Base-by-base conservation (phyloP, 192 early-diverging fungal genomes). In the Coemansia sp. region DNA sequence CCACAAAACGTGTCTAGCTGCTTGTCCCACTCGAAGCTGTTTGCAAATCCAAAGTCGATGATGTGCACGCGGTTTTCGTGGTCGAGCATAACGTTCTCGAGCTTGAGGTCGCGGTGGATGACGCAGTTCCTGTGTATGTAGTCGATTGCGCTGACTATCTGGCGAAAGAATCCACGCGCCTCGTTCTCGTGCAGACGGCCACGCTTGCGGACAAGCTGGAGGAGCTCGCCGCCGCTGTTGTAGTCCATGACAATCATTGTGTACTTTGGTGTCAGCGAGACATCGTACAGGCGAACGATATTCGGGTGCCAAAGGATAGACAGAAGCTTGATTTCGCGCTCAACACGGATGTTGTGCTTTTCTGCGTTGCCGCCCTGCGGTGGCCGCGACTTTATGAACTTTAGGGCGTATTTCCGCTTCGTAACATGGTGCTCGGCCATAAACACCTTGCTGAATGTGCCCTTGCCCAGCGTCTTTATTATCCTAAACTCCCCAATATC, bases 171-270 rank as follows among this genome's bases (percentile, higher is more conserved):
- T 22, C 62, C 61, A n/a, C 95, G 82, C 15, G 95, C 95, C 67
- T 95, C 93, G 47, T 76, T 85, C 65, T 97, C 95, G 48, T 82
- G 82, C 47, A 95, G 72, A n/a, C 85, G 79, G 31, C 92, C 92
- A 37, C 87, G 73, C 42, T 86, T 87, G 44, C 92, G 88, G 37
- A 97, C 86, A 65, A 92, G 86, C 79, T 94, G 89, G 61, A 94
- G 91, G 30, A 95, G 78, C 83, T 93, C 91, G 41, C 89, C 89
- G 28, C 92, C 91, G 65, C 79, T 87, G 61, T 90, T 87, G 69
- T 93, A 91, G 70, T 94, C 94, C 91, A 94, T 91, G 52, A 93
- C 83, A 34, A 96, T 83, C 67, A 89, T 91, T 28, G 92, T 88
- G 41, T 86, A 89, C 59, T 92, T 88, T 47, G 85, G 74, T 6